Evolutionary conservation across 2,329 filamentous ascomycete genomes (phyloP).

Genomic region (Penicillium capsulatum): DNA sequence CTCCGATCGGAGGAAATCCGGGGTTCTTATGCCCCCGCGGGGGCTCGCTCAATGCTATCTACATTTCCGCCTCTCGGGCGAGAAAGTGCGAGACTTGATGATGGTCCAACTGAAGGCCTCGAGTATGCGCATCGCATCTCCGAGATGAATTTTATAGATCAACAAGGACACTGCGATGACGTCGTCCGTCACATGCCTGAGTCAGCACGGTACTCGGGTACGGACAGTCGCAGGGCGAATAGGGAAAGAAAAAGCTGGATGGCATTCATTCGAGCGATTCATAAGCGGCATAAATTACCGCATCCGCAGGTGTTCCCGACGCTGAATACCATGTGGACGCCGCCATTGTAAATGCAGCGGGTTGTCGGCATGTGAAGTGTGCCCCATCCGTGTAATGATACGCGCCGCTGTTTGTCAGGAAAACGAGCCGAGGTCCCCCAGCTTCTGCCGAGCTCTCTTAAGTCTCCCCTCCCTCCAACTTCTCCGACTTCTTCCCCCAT

Average conservation of each 20-base stretch:
- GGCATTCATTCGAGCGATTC: not conserved
- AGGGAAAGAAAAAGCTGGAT: not conserved
- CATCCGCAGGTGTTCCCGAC: no score
- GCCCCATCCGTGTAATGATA: constrained; percentile 23
- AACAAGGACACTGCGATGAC: constrained; percentile 20
- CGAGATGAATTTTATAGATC: not conserved
- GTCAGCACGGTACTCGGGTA: constrained; percentile 35
- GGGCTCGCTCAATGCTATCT: not conserved
- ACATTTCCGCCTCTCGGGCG: constrained; percentile 4
- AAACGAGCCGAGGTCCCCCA: constrained; percentile 35
- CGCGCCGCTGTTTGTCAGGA: constrained; percentile 11
- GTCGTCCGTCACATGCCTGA: constrained; percentile 24
- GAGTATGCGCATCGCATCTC: no score
- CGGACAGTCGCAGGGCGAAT: not conserved
- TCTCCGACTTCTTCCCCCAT: constrained; percentile 13
- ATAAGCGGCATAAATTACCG: not conserved
- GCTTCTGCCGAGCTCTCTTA: constrained; percentile 31
- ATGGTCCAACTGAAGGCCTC: not conserved
- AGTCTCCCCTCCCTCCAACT: constrained; percentile 24
- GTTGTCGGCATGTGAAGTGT: constrained; percentile 35
- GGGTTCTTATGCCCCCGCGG: constrained; percentile 15
- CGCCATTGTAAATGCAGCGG: not conserved
- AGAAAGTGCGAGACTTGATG: constrained; percentile 1
- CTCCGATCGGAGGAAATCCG: constrained; percentile 20
- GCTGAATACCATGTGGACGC: constrained; percentile 1